A percentile compares a stretch with the other conserved stretches of the same genome.
These are phyloP conservation scores for Verticillium tricorpus DNA, from an alignment of 2,329 filamentous ascomycete genomes.

Conservation along the genomic window DNA sequence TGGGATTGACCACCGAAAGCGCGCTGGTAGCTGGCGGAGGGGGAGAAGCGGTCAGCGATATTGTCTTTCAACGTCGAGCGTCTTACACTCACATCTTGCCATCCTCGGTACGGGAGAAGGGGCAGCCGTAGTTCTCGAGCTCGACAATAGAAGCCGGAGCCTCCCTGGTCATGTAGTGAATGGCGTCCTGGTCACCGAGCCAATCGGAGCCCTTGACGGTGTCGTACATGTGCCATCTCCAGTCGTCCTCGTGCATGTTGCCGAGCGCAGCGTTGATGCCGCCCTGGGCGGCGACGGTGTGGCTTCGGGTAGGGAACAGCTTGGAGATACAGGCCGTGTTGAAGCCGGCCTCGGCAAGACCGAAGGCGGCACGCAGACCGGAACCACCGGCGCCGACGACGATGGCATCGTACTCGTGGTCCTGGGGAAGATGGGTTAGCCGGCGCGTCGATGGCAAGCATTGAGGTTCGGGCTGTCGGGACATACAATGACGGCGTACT, in stretches of 20 bases:
- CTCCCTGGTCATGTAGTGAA: constrained; percentile 98
- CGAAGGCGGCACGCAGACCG: constrained; percentile 78
- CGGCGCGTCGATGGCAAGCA: constrained; percentile 7
- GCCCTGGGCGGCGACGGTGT: constrained; percentile 78
- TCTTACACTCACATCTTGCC: constrained; percentile 73
- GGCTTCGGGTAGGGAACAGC: constrained; percentile 80
- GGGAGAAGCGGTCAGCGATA: background rate
- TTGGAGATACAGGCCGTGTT: constrained; percentile 86
- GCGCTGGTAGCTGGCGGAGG: constrained; percentile 72
- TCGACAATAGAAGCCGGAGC: constrained; percentile 88
- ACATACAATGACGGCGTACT: constrained; percentile 91
- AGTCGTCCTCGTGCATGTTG: constrained; percentile 98
- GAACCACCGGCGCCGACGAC: constrained; percentile 84
- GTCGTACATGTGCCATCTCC: constrained; percentile 99
- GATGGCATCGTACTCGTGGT: constrained; percentile 98
- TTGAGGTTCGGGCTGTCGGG: constrained; percentile 6
- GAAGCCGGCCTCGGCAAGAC: constrained; percentile 82
- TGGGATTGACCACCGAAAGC: constrained; percentile 97
- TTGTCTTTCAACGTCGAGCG: constrained; percentile 3
- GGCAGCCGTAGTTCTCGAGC: constrained; percentile 95
- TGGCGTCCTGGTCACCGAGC: constrained; percentile 95
- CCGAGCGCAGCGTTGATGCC: constrained; percentile 85
- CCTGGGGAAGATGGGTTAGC: constrained; percentile 40
- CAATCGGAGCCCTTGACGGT: constrained; percentile 97
- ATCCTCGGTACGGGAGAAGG: constrained; percentile 93